These are phyloP conservation scores for Conringia planisiliqua DNA, from an alignment of 345 rosid genomes.

Conservation along the genomic window DNA sequence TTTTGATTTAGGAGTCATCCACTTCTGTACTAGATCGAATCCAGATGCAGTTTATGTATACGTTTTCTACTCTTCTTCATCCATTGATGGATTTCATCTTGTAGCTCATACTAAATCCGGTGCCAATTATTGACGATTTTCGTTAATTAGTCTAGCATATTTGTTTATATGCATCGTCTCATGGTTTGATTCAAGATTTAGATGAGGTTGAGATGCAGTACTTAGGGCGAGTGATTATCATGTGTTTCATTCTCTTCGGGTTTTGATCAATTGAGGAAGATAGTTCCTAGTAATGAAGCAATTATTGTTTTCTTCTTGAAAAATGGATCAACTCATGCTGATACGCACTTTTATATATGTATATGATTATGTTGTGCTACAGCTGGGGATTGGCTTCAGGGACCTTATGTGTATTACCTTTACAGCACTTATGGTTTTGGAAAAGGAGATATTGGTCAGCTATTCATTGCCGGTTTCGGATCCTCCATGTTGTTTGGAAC, in stretches of 20 bases:
- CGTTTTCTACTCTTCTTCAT: background rate
- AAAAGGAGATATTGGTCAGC: slow-evolving; percentile 89
- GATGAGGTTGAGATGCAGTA: background rate
- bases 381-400: slow-evolving; percentile 99
- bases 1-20: background rate
- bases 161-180: background rate
- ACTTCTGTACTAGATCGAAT: background rate
- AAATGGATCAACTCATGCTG: background rate
- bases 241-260: background rate
- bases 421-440: slow-evolving; percentile 80
- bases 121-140: background rate
- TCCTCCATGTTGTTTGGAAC: slow-evolving; percentile 99
- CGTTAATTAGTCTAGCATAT: background rate
- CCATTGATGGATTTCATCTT: background rate
- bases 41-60: background rate
- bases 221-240: background rate
- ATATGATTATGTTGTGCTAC: slow-evolving; percentile 9
- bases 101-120: background rate
- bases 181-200: background rate
- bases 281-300: background rate
- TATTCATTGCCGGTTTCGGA: slow-evolving; percentile 97
- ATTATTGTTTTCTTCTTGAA: background rate
- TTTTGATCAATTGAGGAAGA: background rate
- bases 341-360: background rate
- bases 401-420: slow-evolving; percentile 93